phyloP scores from a whole-genome alignment of 2,329 filamentous ascomycete genomes.

The Ceratocystis destructans region DNA sequence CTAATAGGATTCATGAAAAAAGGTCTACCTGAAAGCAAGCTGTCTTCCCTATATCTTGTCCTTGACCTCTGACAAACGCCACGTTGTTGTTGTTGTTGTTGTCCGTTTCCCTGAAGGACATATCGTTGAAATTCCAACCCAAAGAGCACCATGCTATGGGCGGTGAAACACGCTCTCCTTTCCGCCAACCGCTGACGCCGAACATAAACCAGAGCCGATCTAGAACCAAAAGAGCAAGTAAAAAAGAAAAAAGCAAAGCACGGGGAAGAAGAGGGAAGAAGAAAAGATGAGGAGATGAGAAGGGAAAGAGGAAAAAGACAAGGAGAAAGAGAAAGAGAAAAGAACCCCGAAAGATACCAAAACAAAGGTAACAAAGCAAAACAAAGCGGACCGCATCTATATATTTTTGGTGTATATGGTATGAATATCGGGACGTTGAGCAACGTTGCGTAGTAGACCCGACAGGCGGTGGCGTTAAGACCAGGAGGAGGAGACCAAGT shows the following conservation, averaged over 20 bases:
- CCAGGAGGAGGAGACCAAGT: neutral
- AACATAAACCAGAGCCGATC: neutral
- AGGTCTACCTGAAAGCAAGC: neutral
- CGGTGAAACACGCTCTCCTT: neutral
- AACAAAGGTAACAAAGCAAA: neutral
- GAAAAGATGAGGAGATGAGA: no score
- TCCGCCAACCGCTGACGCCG: neutral
- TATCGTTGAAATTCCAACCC: neutral
- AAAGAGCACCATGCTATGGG: neutral
- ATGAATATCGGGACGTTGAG: no score
- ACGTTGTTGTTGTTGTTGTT: conserved; percentile 1
- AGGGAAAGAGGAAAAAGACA: neutral
- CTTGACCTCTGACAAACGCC: neutral
- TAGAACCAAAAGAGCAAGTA: neutral
- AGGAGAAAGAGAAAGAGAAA: neutral
- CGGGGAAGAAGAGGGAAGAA: neutral
- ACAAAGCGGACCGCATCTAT: neutral
- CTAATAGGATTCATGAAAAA: neutral
- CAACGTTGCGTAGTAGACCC: no score
- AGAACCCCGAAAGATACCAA: no score
- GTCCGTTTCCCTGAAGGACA: neutral
- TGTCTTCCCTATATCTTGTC: neutral
- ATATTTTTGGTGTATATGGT: neutral
- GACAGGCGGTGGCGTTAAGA: neutral
- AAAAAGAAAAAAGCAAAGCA: neutral